phyloP scores from a whole-genome alignment of 495 filamentous ascomycete genomes.

The Rostrohypoxylon terebratum region DNA sequence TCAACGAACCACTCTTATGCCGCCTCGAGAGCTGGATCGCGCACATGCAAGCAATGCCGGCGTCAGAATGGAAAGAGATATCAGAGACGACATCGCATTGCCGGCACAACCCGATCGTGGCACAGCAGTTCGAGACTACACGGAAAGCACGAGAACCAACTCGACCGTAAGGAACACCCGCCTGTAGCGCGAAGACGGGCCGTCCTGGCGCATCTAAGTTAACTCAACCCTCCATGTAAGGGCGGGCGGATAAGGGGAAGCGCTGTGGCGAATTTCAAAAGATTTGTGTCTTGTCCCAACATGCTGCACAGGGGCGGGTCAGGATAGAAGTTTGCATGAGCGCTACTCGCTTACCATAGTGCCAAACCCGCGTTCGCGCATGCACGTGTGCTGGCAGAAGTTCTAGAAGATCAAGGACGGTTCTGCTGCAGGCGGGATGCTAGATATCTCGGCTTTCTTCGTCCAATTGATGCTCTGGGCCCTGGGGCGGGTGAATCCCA shows the following conservation, averaged over 20 bases:
- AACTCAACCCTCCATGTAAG: not conserved
- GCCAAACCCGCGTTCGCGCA: not conserved
- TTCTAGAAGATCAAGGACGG: not conserved
- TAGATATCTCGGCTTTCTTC: not conserved
- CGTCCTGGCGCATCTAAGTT: slow-evolving; percentile 1
- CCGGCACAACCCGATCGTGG: not conserved
- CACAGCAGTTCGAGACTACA: not conserved
- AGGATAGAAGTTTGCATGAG: not conserved
- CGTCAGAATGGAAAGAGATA: not conserved
- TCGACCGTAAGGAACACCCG: not conserved
- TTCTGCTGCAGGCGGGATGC: not conserved
- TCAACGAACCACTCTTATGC: not conserved
- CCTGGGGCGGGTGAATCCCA: too few species aligned
- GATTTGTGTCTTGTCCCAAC: slow-evolving; percentile 10
- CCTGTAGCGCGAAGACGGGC: slow-evolving; percentile 15
- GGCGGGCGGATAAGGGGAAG: not conserved
- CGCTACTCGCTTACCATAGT: slow-evolving; percentile 7
- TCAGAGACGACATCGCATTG: not conserved
- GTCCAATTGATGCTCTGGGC: not conserved
- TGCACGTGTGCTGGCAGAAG: not conserved
- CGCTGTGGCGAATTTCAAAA: not conserved
- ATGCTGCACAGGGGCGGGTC: slow-evolving; percentile 3
- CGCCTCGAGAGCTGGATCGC: not conserved
- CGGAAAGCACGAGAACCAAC: not conserved
- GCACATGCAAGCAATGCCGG: not conserved